Evolutionary conservation across 129 eudicot species (phyloP), one percentile per base, ranked within the genome.

Genomic region (Flaveria ramosissima): DNA sequence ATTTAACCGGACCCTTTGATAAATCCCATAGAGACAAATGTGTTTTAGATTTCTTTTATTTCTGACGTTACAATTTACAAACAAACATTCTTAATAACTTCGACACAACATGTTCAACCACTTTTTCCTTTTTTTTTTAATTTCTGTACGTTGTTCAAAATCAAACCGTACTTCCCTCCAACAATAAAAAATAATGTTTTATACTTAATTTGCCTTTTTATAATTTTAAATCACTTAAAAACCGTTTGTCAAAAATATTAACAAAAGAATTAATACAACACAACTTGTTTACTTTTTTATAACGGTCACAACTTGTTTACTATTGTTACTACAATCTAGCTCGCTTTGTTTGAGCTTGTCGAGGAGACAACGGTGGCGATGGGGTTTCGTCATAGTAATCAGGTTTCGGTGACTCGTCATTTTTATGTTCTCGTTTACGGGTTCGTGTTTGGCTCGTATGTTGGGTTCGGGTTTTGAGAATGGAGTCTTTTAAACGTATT

Each of bases 401-500:
- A 20, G 19, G 21, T 3, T 59, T 10, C 4, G 30, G 36, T 12
- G 77, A 10, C 73, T 47, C 72, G 24, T 72, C 84, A 0, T 47
- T 78, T 26, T 20, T 57, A 74, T 16, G 78, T 43, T 59, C 23
- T 21, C 65, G 23, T 59, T 59, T 59, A 23, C 65, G 65, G 36
- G 65, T 59, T 59, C 6, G 65, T 59, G 65, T 59, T 59, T 59
- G 62, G 26, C 52, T 70, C 27, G 59, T 17, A 1, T 27, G 74
- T 17, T 43, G 41, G 68, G 76, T 59, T 21, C 81, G 85, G 1
- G 83, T 87, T 77, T 67, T 80, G 62, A 88, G 42, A 3, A 90
- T 78, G 50, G 72, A 79, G 76, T 91, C 89, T 63, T 77, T 85
- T 64, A 93, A 47, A 19, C 96, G 90, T 81, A 82, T 77, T 36